Conservation (phyloP, 2,329 filamentous ascomycete species). For the Penicillium hordei region DNA sequence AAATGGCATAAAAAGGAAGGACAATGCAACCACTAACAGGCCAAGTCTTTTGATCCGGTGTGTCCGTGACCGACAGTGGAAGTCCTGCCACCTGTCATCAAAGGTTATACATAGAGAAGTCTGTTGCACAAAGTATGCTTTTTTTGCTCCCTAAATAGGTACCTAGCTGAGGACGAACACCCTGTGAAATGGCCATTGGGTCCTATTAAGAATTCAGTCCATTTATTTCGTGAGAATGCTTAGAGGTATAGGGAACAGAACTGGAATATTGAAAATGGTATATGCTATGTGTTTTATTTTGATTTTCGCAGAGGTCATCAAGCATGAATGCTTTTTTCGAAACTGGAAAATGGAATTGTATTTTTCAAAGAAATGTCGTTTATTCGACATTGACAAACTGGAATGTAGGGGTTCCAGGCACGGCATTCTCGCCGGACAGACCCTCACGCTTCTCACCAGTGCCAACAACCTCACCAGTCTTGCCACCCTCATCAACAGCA, state of each 20-base stretch:
- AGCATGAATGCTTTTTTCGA: constrained; percentile 20
- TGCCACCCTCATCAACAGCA: constrained; percentile 61
- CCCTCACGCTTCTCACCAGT: constrained; percentile 57
- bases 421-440: constrained; percentile 69
- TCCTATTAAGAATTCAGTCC: too few relatives aligned
- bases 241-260: background rate
- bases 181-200: too few relatives aligned
- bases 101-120: too few relatives aligned
- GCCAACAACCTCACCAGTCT: constrained; percentile 46
- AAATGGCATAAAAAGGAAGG: background rate
- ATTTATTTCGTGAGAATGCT: too few relatives aligned
- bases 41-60: background rate
- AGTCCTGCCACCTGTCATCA: background rate
- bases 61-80: background rate
- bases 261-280: constrained; percentile 16
- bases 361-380: constrained; percentile 3
- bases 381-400: constrained; percentile 74
- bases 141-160: too few relatives aligned
- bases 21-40: background rate
- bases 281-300: constrained; percentile 19
- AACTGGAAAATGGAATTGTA: constrained; percentile 6
- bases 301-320: constrained; percentile 26
- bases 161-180: too few relatives aligned
- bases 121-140: too few relatives aligned
- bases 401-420: constrained; percentile 80